Base-by-base conservation (phyloP, 2,329 filamentous ascomycete species). In the Alternaria sp. region DNA sequence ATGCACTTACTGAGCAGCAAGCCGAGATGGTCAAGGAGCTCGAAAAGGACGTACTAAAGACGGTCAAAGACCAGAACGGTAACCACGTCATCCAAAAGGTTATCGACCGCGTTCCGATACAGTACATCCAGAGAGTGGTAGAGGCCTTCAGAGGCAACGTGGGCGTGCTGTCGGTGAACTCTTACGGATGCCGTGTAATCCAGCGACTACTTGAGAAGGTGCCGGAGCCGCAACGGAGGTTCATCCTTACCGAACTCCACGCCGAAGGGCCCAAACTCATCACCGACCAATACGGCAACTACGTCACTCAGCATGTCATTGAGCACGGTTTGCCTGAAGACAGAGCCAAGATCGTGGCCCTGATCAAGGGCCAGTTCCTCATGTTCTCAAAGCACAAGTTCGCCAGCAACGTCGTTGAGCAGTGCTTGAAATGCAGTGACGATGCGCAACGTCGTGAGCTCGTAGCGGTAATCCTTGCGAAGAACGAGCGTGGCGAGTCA, bases 51-150 rank as follows among this genome's bases (percentile, higher is more conserved):
- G 87, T 97, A 5, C 75, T 94, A 54, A 86, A 86, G 58, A 91
- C 94, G 56, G 89, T 96, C 63, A 90, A 89, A 67, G 90, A 97
- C 67, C 88, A 92, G 73, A 95, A 97, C 68, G 95, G 94, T 54
- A 99, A 99, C 77, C 95, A 99, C 66, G 95, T 99, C 28, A 88
- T 99, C 17, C 95, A 98, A 71, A 97, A 96, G 77, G 90, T 94
- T 9, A 93, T 99, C 59, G 90, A 95, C 71, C 83, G 89, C 68
- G 86, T 94, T 57, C 91, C 92, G 0, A 85, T 88, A 2, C 83
- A 91, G 63, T 88, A 94, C 71, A 90, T 97, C 44, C 88, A 88
- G 62, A 96, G 96, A 78, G 90, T 98, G 76, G 90, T 96, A 79
- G 85, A 91, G 50, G 88, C 90, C 2, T 90, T 97, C 79, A 86